Conservation (phyloP, 371 early-diverging fungal genomes). For the Rhizopus microsporus region DNA sequence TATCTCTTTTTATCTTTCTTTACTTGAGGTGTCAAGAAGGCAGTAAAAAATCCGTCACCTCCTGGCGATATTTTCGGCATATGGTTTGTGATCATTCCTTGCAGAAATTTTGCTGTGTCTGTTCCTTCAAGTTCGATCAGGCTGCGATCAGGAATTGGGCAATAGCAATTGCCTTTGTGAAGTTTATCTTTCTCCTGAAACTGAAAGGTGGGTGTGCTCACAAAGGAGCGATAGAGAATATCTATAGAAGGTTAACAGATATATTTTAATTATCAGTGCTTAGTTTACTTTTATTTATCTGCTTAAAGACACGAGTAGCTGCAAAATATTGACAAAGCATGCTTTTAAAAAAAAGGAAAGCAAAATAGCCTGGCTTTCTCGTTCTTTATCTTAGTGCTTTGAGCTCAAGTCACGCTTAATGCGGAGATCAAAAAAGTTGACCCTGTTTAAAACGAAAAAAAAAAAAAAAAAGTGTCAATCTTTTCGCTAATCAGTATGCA, state of each 20-base stretch:
- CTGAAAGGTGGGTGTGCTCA: slow-evolving; percentile 10
- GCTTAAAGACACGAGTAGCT: background rate
- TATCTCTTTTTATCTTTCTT: slow-evolving; percentile 4
- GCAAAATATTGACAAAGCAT: background rate
- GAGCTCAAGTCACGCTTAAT: background rate
- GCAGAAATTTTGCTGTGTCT: slow-evolving; percentile 81
- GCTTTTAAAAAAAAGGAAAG: background rate
- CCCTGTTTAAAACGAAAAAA: background rate
- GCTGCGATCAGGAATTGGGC: slow-evolving; percentile 63
- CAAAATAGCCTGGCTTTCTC: background rate
- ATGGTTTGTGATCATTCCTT: slow-evolving; percentile 90
- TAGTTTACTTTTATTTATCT: too few relatives aligned
- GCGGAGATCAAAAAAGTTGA: background rate
- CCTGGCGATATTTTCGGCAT: slow-evolving; percentile 72
- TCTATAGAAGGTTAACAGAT: background rate
- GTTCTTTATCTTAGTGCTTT: background rate
- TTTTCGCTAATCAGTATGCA: slow-evolving; percentile 51
- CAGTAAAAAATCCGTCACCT: slow-evolving; percentile 70
- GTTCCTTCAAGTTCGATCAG: slow-evolving; percentile 69
- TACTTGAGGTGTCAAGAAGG: slow-evolving; percentile 83
- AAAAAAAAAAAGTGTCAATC: background rate
- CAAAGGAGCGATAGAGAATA: slow-evolving; percentile 13
- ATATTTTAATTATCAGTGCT: too few relatives aligned
- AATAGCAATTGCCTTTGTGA: slow-evolving; percentile 35
- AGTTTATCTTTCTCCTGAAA: slow-evolving; percentile 24